phyloP scores from a whole-genome alignment of 805 yeast species.

The Yamadazyma akitaensis region DNA sequence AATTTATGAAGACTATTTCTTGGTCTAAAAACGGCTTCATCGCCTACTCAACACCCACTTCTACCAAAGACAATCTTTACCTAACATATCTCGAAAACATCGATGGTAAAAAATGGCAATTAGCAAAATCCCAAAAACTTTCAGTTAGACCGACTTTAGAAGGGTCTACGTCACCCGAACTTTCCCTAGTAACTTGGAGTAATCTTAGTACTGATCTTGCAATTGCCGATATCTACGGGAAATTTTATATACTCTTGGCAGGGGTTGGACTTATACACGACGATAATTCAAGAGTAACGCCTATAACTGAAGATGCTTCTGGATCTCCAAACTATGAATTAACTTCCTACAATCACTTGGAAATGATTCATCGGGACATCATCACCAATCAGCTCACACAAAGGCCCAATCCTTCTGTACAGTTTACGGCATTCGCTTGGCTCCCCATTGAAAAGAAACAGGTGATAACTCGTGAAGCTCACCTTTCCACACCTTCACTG shows the following conservation, averaged over 20 bases:
- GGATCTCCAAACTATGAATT: conserved; percentile 35
- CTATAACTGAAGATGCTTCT: background rate
- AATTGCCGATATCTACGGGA: conserved; percentile 69
- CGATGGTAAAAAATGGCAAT: conserved; percentile 77
- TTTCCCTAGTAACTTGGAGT: conserved; percentile 65
- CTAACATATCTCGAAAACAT: conserved; percentile 69
- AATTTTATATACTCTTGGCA: conserved; percentile 41
- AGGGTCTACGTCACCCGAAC: conserved; percentile 22
- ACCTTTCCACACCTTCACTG: conserved; percentile 20
- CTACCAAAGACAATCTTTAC: conserved; percentile 38
- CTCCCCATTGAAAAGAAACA: conserved; percentile 67
- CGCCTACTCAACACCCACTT: conserved; percentile 55
- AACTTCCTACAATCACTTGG: conserved; percentile 44
- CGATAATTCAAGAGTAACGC: conserved; percentile 27
- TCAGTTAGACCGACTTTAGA: conserved; percentile 26
- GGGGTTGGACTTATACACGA: conserved; percentile 39
- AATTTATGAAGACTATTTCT: conserved; percentile 33
- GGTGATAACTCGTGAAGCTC: conserved; percentile 58
- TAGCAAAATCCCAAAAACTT: conserved; percentile 53
- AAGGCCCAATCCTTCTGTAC: conserved; percentile 14
- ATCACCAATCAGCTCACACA: conserved; percentile 12
- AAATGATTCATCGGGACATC: conserved; percentile 46
- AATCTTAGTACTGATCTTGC: conserved; percentile 79
- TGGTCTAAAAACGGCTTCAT: conserved; percentile 88
- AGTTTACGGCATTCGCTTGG: conserved; percentile 61